Conservation (phyloP, 257 asterid species). For the Plantago ovata region DNA sequence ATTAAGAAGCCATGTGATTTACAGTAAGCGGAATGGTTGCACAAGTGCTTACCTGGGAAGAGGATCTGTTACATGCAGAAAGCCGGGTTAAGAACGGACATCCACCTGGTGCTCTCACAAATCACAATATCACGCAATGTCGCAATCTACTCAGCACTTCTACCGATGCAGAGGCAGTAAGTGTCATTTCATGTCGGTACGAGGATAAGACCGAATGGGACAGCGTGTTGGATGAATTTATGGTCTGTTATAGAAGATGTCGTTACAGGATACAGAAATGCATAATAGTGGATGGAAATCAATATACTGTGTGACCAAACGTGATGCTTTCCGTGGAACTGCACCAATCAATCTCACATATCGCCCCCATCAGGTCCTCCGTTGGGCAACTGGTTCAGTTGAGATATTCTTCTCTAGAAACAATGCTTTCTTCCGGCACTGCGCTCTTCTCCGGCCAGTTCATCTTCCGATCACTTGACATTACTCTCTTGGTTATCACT, state of each 20-base stretch:
- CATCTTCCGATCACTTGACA: conserved; percentile 61
- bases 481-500: conserved; percentile 53
- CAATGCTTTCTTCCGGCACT: conserved; percentile 74
- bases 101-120: too few relatives aligned
- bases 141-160: too few relatives aligned
- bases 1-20: too few relatives aligned
- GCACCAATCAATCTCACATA: conserved; percentile 75
- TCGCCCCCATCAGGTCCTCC: conserved; percentile 71
- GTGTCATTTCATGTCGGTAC: conserved; percentile 72
- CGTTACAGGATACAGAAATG: conserved; percentile 71
- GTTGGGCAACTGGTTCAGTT: conserved; percentile 83
- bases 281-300: conserved; percentile 77
- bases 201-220: conserved; percentile 77
- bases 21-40: too few relatives aligned
- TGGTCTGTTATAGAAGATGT: conserved; percentile 76
- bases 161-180: conserved; percentile 67
- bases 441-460: conserved; percentile 68
- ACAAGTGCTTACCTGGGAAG: too few relatives aligned
- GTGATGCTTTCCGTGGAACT: conserved; percentile 75
- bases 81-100: too few relatives aligned
- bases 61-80: too few relatives aligned
- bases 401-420: conserved; percentile 70
- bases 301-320: conserved; percentile 61
- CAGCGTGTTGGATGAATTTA: conserved; percentile 74
- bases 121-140: too few relatives aligned